These are phyloP conservation scores for Tephrocybe rancida DNA, from an alignment of 768 basidiomycete species.

Conservation along the genomic window DNA sequence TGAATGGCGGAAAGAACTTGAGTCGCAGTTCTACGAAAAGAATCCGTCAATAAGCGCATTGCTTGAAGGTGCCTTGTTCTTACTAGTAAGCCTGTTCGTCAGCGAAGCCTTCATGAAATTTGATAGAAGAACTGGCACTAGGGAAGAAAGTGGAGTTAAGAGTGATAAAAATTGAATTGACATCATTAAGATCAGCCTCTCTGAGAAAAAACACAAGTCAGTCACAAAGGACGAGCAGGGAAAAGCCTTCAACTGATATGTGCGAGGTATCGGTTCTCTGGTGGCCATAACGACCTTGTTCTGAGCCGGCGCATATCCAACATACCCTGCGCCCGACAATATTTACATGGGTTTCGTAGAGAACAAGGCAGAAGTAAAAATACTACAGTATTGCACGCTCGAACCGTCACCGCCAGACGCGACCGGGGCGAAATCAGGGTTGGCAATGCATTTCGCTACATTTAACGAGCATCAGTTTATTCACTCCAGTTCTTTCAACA, in stretches of 20 bases:
- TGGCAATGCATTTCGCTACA: slow-evolving; percentile 41
- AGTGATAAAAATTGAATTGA: slow-evolving; percentile 28
- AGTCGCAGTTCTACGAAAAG: slow-evolving; percentile 37
- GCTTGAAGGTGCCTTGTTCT: slow-evolving; percentile 2
- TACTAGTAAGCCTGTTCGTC: slow-evolving; percentile 43
- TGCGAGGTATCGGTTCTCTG: slow-evolving; percentile 42
- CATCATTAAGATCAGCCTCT: slow-evolving; percentile 39
- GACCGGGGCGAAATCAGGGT: slow-evolving; percentile 40
- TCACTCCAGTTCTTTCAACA: not conserved
- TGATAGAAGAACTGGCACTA: slow-evolving; percentile 40
- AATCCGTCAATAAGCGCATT: not conserved
- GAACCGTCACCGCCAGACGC: slow-evolving; percentile 48
- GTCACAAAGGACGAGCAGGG: not conserved
- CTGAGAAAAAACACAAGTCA: slow-evolving; percentile 22
- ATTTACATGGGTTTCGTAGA: not conserved
- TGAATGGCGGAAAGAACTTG: slow-evolving; percentile 43
- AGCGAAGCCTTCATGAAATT: slow-evolving; percentile 48
- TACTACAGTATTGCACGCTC: slow-evolving; percentile 40
- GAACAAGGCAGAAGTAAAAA: not conserved
- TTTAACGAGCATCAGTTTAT: not conserved
- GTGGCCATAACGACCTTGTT: slow-evolving; percentile 42
- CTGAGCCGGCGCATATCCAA: slow-evolving; percentile 32
- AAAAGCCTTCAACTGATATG: slow-evolving; percentile 26
- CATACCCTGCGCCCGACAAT: slow-evolving; percentile 14
- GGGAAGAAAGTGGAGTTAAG: slow-evolving; percentile 46